Evolutionary conservation across 768 basidiomycete species (phyloP), one percentile per base, ranked within the genome.

Genomic region (Sutorius australiensis): DNA sequence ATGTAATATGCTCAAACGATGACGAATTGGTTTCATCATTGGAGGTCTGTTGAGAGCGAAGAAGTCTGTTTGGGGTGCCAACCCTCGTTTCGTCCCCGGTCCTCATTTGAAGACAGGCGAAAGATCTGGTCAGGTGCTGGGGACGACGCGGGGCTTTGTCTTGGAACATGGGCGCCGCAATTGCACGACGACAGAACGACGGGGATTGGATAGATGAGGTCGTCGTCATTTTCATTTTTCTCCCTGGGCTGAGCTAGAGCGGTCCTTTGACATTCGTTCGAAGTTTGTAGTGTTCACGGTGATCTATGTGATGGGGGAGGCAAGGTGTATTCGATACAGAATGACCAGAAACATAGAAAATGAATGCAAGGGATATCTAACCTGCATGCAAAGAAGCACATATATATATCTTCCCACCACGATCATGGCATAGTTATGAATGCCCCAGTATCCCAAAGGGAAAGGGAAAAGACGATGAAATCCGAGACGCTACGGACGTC

Each of bases 11-110:
- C 86, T 5, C 89, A 92, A 12, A 66, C 71, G 33, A 72, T 72
- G 55, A 87, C 84, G 4, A 92, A 92, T 61, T 89, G 24, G 4
- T 24, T 24, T 87, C 61, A 59, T 92, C 39, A 93, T 91, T 1
- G 90, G 92, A 78, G 81, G 90, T 87, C 38, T 49, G 73, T 55
- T 16, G 4, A 16, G 38, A 37, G 27, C 17, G 33, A 28, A 33
- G 30, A 3, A 9, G 31, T 32, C 11, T 2, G 33, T 7, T 16
- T 43, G 46, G 19, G 16, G 32, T 42, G 1, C 34, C 11, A 41
- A 46, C 21, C 12, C n/a, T n/a, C 50, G 16, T 27, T 17, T 38
- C 34, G 32, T 28, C 4, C n/a, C 24, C 92, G 91, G 91, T 3
- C 72, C 90, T 61, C 24, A 2, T 87, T 92, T 62, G 73, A 74